Evolutionary conservation across 768 basidiomycete species (phyloP), one percentile per base, ranked within the genome.

Genomic region (Mycena vulgaris): DNA sequence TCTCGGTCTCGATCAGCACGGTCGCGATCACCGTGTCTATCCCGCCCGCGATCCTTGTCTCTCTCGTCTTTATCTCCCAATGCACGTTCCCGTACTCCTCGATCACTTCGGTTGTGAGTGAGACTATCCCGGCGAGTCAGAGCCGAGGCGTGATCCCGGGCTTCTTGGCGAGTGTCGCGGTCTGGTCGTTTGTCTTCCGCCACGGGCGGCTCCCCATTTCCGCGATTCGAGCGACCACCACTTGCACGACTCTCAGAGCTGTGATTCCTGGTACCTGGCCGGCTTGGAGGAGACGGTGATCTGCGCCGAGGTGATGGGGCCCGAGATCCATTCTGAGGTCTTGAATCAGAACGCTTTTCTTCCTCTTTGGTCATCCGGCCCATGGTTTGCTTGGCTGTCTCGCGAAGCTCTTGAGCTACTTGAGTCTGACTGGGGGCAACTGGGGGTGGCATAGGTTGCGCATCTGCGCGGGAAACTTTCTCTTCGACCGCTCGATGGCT

Each of bases 391-490:
- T 91, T 92, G 8, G 93, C 94, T 3, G 92, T 94, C 77, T 93
- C 93, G 57, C 94, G 87, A 19, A 95, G 85, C 74, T 94, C 94
- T 73, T 94, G 92, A 1, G 93, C 93, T 13, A 92, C 92, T 8
- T 84, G 80, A 0, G 93, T 94, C 75, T 94, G 93, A 74, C 94
- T 95, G 2, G 94, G 94, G 55, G 85, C 89, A 28, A 83, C 85
- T 21, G 94, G 94, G 5, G 95, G 94, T 16, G 92, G 93, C 93
- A 95, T 95, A 39, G 88, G 85, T n/a, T 75, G 78, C 33, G 76
- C 76, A 60, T 85, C 86, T 19, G 75, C 72, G 31, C 84, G 83
- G 27, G 76, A 66, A 39, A 73, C 72, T 53, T 81, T 82, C 40
- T 87, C 86, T 17, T 90, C 89, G 8, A 66, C 56, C 63, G 79